A percentile compares a stretch with the other conserved stretches of the same genome.
Conservation (phyloP, 106 monocot species). For the Acorus calamus region DNA sequence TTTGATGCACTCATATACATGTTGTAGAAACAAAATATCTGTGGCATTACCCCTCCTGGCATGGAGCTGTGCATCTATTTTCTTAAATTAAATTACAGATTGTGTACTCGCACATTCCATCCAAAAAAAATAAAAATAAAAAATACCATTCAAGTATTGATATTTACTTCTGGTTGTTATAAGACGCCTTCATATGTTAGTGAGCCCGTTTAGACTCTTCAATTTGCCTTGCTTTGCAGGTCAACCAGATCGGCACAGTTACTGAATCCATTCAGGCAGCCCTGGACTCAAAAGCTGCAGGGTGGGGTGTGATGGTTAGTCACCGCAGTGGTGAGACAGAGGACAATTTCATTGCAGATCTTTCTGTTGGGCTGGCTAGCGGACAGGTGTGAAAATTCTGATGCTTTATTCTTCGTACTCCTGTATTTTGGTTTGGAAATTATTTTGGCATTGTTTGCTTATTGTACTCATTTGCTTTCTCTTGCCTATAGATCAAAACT, state of each 20-base stretch:
- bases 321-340: constrained; percentile 99
- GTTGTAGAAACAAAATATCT: too few relatives aligned
- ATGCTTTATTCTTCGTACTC: not conserved
- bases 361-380: constrained; percentile 86
- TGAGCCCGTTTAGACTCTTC: not conserved
- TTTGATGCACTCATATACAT: too few relatives aligned
- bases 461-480: not conserved
- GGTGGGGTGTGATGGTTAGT: constrained; percentile 99
- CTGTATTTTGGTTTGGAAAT: too few relatives aligned
- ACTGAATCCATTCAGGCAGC: constrained; percentile 90
- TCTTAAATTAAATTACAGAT: too few relatives aligned
- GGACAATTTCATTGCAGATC: constrained; percentile 96
- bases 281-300: constrained; percentile 94
- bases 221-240: constrained; percentile 30
- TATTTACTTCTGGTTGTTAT: not conserved
- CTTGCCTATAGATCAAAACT: constrained; percentile 76
- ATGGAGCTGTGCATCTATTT: too few relatives aligned
- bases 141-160: not conserved
- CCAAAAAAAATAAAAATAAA: too few relatives aligned
- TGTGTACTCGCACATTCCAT: too few relatives aligned
- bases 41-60: too few relatives aligned
- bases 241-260: constrained; percentile 92
- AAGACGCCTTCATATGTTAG: not conserved
- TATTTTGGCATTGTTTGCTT: not conserved
- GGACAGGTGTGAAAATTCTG: constrained; percentile 55